phyloP scores from a whole-genome alignment of 352 stramenopile genomes.

The Stephanocyclus meneghinianus region DNA sequence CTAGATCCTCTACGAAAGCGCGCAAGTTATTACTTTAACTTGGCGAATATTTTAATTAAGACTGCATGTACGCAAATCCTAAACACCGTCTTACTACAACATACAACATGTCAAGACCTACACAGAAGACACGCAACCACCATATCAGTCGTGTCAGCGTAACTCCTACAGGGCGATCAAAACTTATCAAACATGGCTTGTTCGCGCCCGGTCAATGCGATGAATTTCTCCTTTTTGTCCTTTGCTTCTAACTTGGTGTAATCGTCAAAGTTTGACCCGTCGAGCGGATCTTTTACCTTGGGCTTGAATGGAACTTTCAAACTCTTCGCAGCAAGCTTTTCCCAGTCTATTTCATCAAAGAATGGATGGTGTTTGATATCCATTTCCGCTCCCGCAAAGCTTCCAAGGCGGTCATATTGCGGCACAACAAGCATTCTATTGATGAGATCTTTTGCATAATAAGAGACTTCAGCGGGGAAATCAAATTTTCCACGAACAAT shows the following conservation, averaged over 20 bases:
- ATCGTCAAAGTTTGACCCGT: slow-evolving; percentile 73
- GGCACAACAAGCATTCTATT: slow-evolving; percentile 52
- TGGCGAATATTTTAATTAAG: too few species aligned
- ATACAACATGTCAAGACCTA: too few species aligned
- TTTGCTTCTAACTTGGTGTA: slow-evolving; percentile 53
- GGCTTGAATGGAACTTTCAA: slow-evolving; percentile 62
- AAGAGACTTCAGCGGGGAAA: slow-evolving; percentile 69
- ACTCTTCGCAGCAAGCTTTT: slow-evolving; percentile 40
- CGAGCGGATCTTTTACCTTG: slow-evolving; percentile 59
- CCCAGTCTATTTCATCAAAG: slow-evolving; percentile 58
- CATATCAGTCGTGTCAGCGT: not conserved
- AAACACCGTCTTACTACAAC: too few species aligned
- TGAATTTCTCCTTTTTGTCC: slow-evolving; percentile 37
- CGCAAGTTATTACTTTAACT: too few species aligned
- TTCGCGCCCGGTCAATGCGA: slow-evolving; percentile 34
- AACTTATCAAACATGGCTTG: slow-evolving; percentile 49
- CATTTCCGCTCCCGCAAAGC: slow-evolving; percentile 45
- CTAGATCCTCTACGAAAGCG: not conserved
- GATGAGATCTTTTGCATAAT: slow-evolving; percentile 74
- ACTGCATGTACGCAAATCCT: too few species aligned
- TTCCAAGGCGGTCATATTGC: slow-evolving; percentile 55
- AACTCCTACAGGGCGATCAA: slow-evolving; percentile 2
- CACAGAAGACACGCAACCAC: not conserved
- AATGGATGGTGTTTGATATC: slow-evolving; percentile 63
- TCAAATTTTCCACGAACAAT: slow-evolving; percentile 87